phyloP scores from a whole-genome alignment of 345 rosid species.

The Litchi chinensis region DNA sequence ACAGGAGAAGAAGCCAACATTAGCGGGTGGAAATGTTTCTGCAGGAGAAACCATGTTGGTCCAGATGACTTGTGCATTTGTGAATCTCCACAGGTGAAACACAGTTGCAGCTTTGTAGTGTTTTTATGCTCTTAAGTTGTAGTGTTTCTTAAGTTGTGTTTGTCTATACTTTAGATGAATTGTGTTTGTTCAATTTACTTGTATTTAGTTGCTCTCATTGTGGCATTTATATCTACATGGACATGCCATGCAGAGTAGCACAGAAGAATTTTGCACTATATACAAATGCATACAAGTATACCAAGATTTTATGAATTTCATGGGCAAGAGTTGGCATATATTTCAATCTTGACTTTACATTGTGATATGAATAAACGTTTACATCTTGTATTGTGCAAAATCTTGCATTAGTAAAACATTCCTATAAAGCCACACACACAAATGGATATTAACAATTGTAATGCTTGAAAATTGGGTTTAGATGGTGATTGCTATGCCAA shows the following conservation, averaged over 20 bases:
- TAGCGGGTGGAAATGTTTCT: not conserved
- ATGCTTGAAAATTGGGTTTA: not conserved
- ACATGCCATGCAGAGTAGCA: no score
- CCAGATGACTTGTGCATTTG: not conserved
- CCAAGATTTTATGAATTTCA: no score
- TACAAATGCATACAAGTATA: no score
- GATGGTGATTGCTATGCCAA: not conserved
- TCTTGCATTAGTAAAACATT: not conserved
- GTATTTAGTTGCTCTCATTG: no score
- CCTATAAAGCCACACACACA: not conserved
- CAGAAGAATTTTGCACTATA: no score
- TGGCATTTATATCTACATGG: no score
- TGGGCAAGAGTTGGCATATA: not conserved
- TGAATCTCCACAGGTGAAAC: not conserved
- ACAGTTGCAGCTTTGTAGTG: no score
- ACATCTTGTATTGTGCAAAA: not conserved
- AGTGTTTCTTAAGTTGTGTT: no score
- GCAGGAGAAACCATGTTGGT: not conserved
- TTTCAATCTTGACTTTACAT: not conserved
- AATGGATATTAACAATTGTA: not conserved
- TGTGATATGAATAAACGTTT: not conserved
- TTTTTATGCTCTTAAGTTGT: no score
- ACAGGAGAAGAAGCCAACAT: no score
- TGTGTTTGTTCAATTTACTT: no score
- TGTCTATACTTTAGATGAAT: no score